phyloP scores from a whole-genome alignment of 176 grass and related monocot genomes.

The Olyra latifolia region DNA sequence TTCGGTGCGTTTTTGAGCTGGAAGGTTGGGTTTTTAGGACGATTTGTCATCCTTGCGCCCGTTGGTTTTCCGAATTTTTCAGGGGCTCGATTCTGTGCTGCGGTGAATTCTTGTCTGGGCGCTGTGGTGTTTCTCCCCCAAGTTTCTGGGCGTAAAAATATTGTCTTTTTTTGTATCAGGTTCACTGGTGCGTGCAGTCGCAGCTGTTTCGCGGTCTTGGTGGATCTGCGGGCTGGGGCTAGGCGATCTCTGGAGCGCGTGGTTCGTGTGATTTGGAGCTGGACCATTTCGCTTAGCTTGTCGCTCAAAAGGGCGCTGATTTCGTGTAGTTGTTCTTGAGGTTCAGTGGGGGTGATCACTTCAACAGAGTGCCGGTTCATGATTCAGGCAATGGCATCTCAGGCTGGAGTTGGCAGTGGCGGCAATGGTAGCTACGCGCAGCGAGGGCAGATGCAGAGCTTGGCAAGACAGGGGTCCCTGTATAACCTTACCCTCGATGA shows the following conservation, averaged over 20 bases:
- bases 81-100: not conserved
- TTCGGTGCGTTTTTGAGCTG: not conserved
- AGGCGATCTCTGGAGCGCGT: not conserved
- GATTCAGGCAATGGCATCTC: conserved; percentile 64
- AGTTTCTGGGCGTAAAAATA: not conserved
- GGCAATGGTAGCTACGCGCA: conserved; percentile 21
- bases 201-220: not conserved
- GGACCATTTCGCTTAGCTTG: not conserved
- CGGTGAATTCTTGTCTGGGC: not conserved
- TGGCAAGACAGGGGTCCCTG: conserved; percentile 75
- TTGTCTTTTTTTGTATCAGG: not conserved
- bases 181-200: not conserved
- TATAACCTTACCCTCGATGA: conserved; percentile 80
- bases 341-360: conserved; percentile 14
- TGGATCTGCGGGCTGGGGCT: conserved; percentile 1
- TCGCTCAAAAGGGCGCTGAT: not conserved
- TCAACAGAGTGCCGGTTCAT: not conserved
- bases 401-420: conserved; percentile 39
- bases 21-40: not conserved
- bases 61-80: not conserved
- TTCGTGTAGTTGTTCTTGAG: not conserved
- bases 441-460: conserved; percentile 36
- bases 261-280: not conserved
- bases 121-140: not conserved
- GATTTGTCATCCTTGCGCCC: not conserved